Conservation (phyloP, 202 grass and related monocot species). For the Setaria viridis region DNA sequence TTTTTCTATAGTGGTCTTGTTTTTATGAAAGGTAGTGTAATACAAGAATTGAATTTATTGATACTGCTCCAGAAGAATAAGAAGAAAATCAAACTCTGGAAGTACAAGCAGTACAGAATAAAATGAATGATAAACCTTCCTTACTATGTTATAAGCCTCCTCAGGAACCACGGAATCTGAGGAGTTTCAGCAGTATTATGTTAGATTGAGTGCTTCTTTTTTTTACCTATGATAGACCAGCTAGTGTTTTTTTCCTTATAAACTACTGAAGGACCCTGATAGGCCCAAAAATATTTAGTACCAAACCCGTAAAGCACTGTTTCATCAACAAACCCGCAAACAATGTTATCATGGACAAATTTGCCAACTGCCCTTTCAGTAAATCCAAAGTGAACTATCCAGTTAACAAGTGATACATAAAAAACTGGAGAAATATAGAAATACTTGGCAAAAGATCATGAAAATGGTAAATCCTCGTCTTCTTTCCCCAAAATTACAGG, state of each 20-base stretch:
- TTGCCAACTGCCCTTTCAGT: conserved; percentile 20
- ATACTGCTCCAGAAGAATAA: conserved; percentile 18
- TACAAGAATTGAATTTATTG: conserved; percentile 20
- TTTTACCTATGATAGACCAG: neutral
- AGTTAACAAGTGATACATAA: neutral
- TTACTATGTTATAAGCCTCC: conserved; percentile 15
- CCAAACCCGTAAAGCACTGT: too few species aligned
- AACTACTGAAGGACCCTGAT: too few species aligned
- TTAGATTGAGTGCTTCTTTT: conserved; percentile 2
- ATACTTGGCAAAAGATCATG: conserved; percentile 9
- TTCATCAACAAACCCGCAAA: too few species aligned
- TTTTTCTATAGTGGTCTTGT: neutral
- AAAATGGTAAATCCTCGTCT: conserved; percentile 1
- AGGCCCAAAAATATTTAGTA: too few species aligned
- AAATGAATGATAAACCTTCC: conserved; percentile 13
- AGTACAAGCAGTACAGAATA: neutral
- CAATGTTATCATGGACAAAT: conserved; percentile 13
- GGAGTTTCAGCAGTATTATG: conserved; percentile 3
- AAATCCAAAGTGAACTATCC: conserved; percentile 13
- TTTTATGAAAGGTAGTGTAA: neutral
- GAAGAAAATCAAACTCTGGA: conserved; percentile 11
- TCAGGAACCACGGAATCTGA: neutral
- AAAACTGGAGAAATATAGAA: neutral
- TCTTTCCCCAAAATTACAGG: neutral
- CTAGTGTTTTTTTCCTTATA: neutral